A percentile compares a stretch with the other conserved stretches of the same genome.
Evolutionary conservation across 345 rosid species (phyloP).

Genomic region (Clausena lansium): DNA sequence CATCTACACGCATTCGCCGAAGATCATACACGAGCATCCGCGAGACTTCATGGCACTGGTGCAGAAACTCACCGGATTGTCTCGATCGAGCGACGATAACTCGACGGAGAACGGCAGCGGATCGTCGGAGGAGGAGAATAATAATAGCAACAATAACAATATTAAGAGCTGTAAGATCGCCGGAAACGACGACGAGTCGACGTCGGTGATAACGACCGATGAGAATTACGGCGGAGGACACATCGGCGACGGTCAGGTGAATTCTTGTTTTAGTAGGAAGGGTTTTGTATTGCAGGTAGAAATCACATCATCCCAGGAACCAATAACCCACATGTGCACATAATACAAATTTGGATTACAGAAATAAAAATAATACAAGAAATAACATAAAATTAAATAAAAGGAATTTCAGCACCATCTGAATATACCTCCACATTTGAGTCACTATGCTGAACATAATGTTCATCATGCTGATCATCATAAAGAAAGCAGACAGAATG

Average conservation of each 20-base stretch:
- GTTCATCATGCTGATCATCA: neutral
- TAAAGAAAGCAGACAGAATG: neutral
- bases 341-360: neutral
- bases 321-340: neutral
- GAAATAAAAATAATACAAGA: neutral
- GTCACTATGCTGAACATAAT: neutral
- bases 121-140: slow-evolving; percentile 7
- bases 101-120: slow-evolving; percentile 15
- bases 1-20: slow-evolving; percentile 92
- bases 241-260: slow-evolving; percentile 43
- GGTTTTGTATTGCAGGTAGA: neutral
- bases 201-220: slow-evolving; percentile 61
- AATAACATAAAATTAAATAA: neutral
- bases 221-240: slow-evolving; percentile 49
- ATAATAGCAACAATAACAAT: neutral
- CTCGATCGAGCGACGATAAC: slow-evolving; percentile 42
- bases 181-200: slow-evolving; percentile 54
- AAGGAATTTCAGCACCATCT: no score
- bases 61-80: slow-evolving; percentile 84
- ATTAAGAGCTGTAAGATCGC: slow-evolving; percentile 6
- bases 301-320: neutral
- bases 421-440: neutral
- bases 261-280: slow-evolving; percentile 25
- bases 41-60: slow-evolving; percentile 87
- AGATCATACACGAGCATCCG: slow-evolving; percentile 81